Evolutionary conservation across 345 rosid species (phyloP).

Genomic region (Aquilaria sinensis): DNA sequence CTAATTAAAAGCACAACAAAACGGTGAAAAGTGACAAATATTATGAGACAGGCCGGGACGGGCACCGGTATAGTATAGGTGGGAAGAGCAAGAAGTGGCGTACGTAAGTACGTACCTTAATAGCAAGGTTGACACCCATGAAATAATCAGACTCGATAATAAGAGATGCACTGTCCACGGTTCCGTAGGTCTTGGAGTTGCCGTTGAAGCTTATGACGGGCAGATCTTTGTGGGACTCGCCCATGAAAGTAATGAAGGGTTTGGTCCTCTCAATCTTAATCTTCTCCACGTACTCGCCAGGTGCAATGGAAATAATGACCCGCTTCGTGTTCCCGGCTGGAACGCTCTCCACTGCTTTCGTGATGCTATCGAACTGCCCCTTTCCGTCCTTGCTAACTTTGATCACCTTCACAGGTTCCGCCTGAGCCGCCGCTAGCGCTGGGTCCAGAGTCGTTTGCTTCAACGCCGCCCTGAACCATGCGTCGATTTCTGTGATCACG

Average conservation of each 20-base stretch:
- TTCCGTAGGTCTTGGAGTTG: constrained; percentile 46
- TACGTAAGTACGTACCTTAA: no score
- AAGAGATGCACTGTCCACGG: constrained; percentile 59
- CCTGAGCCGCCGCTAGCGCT: constrained; percentile 26
- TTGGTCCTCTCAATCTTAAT: constrained; percentile 35
- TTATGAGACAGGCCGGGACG: no score
- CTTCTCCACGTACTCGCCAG: constrained; percentile 54
- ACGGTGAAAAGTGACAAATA: no score
- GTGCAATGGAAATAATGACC: constrained; percentile 43
- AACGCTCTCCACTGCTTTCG: constrained; percentile 44
- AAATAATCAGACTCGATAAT: constrained; percentile 53
- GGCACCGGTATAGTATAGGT: no score
- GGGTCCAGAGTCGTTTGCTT: constrained; percentile 17
- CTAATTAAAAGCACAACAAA: constrained; percentile 12
- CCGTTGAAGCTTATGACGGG: constrained; percentile 36
- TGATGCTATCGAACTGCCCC: constrained; percentile 42
- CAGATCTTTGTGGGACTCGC: constrained; percentile 21
- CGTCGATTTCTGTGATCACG: no score
- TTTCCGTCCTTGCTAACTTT: constrained; percentile 43
- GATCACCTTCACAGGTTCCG: constrained; percentile 13
- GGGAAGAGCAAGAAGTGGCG: no score
- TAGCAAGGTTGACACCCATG: constrained; percentile 41
- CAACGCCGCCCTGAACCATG: no score
- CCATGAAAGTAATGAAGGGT: constrained; percentile 51
- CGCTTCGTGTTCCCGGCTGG: constrained; percentile 38